Base-by-base conservation (phyloP, 2,329 filamentous ascomycete genomes). In the Xenosphaeropsis pyriputrescens region DNA sequence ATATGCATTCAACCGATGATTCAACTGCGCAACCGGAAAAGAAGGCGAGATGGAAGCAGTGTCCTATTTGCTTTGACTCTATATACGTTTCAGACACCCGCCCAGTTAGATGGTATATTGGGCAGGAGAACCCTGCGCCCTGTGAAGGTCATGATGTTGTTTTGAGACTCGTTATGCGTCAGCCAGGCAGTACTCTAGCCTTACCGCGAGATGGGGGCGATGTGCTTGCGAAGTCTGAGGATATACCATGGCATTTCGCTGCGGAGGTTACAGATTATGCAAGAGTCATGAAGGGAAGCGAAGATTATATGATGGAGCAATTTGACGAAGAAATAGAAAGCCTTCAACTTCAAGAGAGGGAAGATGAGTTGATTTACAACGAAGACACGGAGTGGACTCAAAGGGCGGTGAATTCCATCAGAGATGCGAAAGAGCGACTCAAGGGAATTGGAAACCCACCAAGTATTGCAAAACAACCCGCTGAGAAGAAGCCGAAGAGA, bases 231-330 rank as follows among this genome's bases (percentile, higher is more conserved):
- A 68, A 73, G 15, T 73, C 72, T 7, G 77, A 89, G 36, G 81
- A 88, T 50, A 75, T 96, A 29, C 91, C 91, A 0, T 98, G 91
- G 91, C 85, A 93, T 56, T 86, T 91, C 59, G 85, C 85, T 5
- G 86, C 85, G 8, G 93, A 94, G 50, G 86, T 94, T 29, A 71
- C 93, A 54, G 91, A 98, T 55, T 98, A 95, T 57, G 85, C 88
- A 13, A 76, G 88, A 30, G 80, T 96, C 39, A 94, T 98, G 84
- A 93, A 89, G 55, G 91, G 88, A 6, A 89, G 85, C 4, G 76
- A 82, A 49, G 77, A 82, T 26, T 98, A 98, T 54, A 89, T 98
- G 79, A 55, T 65, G 11, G 67, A 75, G 38, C 83, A 96, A 53
- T 89, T 79, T 48, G 76, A 93, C 44, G 63, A 72, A 29, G 89